These are phyloP conservation scores for Populus alba DNA, from an alignment of 345 rosid species.

Conservation along the genomic window DNA sequence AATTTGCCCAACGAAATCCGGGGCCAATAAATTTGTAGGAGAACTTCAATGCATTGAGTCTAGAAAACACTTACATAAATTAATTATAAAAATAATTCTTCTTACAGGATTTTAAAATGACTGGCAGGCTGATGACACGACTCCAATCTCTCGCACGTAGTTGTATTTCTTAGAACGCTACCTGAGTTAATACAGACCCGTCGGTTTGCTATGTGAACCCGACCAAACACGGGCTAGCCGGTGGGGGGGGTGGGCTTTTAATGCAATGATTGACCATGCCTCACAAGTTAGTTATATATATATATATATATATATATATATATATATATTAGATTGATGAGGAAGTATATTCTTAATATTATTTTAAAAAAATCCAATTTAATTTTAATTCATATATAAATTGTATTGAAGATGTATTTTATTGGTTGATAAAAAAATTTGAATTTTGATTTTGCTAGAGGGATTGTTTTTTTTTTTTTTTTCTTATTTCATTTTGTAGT, in stretches of 20 bases:
- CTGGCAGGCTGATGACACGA: not conserved
- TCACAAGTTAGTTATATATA: no score
- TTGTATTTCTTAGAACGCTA: conserved; percentile 12
- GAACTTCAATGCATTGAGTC: not conserved
- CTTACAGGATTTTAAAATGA: no score
- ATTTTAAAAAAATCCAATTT: no score
- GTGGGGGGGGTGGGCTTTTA: conserved; percentile 18
- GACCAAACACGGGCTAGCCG: conserved; percentile 36
- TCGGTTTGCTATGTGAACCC: conserved; percentile 39
- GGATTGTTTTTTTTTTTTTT: not conserved
- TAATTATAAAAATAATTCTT: not conserved
- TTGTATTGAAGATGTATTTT: no score
- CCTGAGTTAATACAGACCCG: not conserved
- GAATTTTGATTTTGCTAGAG: no score
- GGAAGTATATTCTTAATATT: no score
- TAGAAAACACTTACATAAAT: not conserved
- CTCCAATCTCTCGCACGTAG: not conserved
- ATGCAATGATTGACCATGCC: conserved; percentile 52
- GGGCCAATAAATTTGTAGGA: not conserved
- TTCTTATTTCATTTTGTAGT: not conserved
- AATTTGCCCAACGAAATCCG: not conserved
- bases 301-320: no score
- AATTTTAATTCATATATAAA: no score
- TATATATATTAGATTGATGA: no score
- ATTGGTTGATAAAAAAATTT: no score